phyloP scores from a whole-genome alignment of 192 early-diverging fungal species.

The Mortierella hygrophila region DNA sequence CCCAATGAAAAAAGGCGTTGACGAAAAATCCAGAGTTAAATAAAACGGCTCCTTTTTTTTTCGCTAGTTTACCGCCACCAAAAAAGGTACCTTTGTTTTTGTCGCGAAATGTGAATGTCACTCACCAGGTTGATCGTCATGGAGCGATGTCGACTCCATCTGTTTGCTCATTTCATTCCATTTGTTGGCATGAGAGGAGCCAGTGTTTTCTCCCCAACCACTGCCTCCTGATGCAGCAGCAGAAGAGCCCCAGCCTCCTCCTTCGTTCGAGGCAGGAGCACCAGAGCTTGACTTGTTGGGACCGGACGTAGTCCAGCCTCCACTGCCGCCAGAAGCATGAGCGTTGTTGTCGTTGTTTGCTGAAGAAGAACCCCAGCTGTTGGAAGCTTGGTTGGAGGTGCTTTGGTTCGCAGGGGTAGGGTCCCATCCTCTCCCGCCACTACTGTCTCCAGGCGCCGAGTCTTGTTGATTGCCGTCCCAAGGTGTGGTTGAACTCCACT shows the following conservation, averaged over 20 bases:
- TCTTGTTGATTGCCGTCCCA: not conserved
- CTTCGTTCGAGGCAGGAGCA: not conserved
- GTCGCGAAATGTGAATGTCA: not conserved
- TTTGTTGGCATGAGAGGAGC: not conserved
- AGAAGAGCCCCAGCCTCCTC: not conserved
- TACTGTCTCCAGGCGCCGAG: not conserved
- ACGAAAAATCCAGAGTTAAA: not conserved
- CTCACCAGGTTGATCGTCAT: not conserved
- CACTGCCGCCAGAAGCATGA: not conserved
- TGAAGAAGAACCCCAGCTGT: not conserved
- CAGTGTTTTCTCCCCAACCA: not conserved
- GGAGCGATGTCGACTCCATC: conserved; percentile 18
- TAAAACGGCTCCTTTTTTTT: not conserved
- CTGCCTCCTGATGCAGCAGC: not conserved
- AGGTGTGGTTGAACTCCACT: not conserved
- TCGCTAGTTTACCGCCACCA: not conserved
- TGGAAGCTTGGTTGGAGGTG: not conserved
- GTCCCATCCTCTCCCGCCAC: not conserved
- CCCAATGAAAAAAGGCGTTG: not conserved
- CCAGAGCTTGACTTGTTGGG: not conserved
- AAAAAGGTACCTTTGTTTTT: not conserved
- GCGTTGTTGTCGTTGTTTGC: not conserved
- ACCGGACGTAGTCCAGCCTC: not conserved
- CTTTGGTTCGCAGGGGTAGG: not conserved
- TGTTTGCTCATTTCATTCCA: not conserved